Evolutionary conservation across 1,284 basidiomycete species (phyloP).

Genomic region (Ceratobasidium sp.): DNA sequence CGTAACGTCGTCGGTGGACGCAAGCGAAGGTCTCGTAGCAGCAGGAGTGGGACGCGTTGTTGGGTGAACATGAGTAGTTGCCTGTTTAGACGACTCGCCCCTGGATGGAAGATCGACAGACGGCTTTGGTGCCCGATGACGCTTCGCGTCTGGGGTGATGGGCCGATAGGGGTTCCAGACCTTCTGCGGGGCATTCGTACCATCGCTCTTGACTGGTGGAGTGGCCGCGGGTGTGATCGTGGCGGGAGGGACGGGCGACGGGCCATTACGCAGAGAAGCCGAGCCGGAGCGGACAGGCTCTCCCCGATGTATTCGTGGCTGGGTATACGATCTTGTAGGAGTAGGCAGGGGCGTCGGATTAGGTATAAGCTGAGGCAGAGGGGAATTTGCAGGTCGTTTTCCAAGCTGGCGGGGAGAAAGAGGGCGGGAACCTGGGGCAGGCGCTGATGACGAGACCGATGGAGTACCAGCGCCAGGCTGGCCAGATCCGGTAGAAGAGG

Average conservation of each 20-base stretch:
- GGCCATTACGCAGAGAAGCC: not conserved
- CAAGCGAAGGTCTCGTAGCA: not conserved
- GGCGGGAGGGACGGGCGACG: constrained; percentile 10
- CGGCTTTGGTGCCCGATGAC: not conserved
- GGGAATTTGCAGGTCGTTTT: constrained; percentile 16
- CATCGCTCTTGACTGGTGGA: not conserved
- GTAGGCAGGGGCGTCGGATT: constrained; percentile 1
- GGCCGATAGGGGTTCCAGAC: constrained; percentile 32
- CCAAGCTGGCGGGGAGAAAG: constrained; percentile 33
- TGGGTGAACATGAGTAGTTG: not conserved
- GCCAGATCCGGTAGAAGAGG: too few species aligned
- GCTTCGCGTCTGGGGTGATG: constrained; percentile 6
- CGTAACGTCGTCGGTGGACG: constrained; percentile 15
- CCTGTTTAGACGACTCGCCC: not conserved
- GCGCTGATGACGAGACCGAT: not conserved
- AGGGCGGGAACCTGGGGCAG: not conserved
- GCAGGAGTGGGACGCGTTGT: not conserved
- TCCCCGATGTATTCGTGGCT: not conserved
- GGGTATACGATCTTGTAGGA: not conserved
- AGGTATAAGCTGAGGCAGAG: not conserved
- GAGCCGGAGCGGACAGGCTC: not conserved
- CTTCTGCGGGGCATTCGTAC: not conserved
- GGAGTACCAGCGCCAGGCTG: too few species aligned
- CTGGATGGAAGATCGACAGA: not conserved
- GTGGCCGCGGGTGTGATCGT: not conserved